Base-by-base conservation (phyloP, 2,329 filamentous ascomycete species). In the Colletotrichum aenigma region DNA sequence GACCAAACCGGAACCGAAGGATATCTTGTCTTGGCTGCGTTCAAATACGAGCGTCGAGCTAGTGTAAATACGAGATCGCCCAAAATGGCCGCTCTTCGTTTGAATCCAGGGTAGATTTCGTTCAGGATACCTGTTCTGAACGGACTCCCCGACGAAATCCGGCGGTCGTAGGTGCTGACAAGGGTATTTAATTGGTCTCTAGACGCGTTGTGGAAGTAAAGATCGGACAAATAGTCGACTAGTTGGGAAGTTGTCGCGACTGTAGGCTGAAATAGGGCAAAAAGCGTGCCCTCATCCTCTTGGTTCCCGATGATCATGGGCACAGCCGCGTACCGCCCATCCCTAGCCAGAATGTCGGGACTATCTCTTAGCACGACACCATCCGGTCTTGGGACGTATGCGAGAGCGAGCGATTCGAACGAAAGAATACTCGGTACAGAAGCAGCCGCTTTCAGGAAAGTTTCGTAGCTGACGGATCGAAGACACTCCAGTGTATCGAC, bases 241-340 rank as follows among this genome's bases (percentile, higher is more conserved):
- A 96, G 78, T 7, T 91, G 84, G 2, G 84, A 84, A 0, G 88
- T 91, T 2, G 88, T 93, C 12, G 91, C 94, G 66, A 96, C 85
- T 81, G 96, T 95, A 36, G 84, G 81, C 78, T 94, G 93, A 82
- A 93, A 93, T 38, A 96, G 86, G 7, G 92, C 87, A 81, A 96
- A 95, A 3, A 96, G 83, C 0, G 94, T 95, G 21, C 94, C 94
- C 83, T 96, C 94, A 80, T 96, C 94, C 85, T 96, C 94, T 83
- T 95, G 93, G 80, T 95, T 90, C 56, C 94, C 94, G 52, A 94
- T 89, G 78, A 89, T 89, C 84, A 87, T 86, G 43, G 88, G 88
- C 3, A 89, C 87, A 2, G 86, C 84, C 24, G 88, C 82, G 74
- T 88, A 89, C 7, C 88, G 87, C 16, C 92, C 91, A 0, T 82